phyloP scores from a whole-genome alignment of 1,139 yeast genomes.

The Suhomyces kunorum region DNA sequence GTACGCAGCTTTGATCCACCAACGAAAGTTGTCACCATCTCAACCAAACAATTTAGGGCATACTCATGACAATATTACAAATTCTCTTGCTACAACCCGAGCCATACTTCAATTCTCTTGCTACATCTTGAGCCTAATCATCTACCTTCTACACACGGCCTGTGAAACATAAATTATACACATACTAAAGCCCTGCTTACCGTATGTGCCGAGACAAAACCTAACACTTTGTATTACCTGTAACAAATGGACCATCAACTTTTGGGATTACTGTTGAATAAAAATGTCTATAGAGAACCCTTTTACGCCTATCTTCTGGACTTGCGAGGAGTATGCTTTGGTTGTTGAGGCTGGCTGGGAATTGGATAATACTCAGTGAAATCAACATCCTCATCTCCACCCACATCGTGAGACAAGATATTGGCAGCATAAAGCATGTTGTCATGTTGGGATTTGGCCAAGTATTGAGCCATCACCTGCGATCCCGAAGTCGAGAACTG shows the following conservation, averaged over 20 bases:
- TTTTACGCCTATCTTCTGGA: conserved; percentile 3
- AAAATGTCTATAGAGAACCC: conserved; percentile 8
- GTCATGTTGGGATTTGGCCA: conserved; percentile 69
- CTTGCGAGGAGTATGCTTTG: conserved; percentile 4
- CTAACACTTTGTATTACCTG: neutral
- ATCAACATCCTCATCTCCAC: conserved; percentile 11
- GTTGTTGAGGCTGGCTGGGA: neutral
- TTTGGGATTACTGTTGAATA: conserved; percentile 1
- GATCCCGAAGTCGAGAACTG: conserved; percentile 56
- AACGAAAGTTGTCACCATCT: no score
- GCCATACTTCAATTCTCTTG: no score
- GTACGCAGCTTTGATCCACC: no score
- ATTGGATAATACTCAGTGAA: conserved; percentile 5
- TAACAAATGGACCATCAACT: neutral
- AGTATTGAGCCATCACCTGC: conserved; percentile 75
- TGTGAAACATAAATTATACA: neutral
- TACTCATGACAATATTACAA: no score
- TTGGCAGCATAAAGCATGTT: conserved; percentile 58
- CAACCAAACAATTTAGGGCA: no score
- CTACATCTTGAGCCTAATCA: no score
- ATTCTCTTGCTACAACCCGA: no score
- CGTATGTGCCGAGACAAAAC: neutral
- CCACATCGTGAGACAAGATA: conserved; percentile 33
- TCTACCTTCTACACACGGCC: neutral
- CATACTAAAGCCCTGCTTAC: conserved; percentile 6